Percentiles rank a stretch among this genome's conserved stretches.
phyloP scores from a whole-genome alignment of 768 basidiomycete species.

The Collybia nuda region DNA sequence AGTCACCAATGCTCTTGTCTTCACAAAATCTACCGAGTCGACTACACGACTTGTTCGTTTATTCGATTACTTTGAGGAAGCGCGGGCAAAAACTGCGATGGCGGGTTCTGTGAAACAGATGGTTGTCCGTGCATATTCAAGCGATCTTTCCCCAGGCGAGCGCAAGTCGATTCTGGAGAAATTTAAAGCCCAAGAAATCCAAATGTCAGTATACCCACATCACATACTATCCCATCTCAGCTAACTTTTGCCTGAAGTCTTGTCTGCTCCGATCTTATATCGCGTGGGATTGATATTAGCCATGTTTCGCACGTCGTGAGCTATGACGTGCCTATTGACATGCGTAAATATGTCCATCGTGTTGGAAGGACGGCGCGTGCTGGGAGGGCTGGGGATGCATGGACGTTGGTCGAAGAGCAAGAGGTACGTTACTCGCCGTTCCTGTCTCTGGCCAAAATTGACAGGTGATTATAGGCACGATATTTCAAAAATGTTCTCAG shows the following conservation, averaged over 20 bases:
- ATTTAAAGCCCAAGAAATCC: slow-evolving; percentile 79
- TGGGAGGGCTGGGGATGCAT: slow-evolving; percentile 84
- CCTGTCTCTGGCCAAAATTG: not conserved
- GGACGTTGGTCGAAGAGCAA: slow-evolving; percentile 95
- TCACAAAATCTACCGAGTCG: slow-evolving; percentile 97
- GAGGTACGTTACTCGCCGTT: slow-evolving; percentile 47
- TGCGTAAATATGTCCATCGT: slow-evolving; percentile 97
- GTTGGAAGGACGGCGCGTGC: slow-evolving; percentile 96
- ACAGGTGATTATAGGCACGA: slow-evolving; percentile 54
- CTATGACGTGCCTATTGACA: slow-evolving; percentile 96
- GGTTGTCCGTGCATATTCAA: slow-evolving; percentile 77
- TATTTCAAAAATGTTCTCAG: slow-evolving; percentile 86
- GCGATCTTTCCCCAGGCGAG: slow-evolving; percentile 74
- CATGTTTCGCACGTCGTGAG: slow-evolving; percentile 92
- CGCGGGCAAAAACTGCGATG: slow-evolving; percentile 20
- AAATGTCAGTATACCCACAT: slow-evolving; percentile 58
- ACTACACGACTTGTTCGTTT: slow-evolving; percentile 79
- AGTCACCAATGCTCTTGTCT: slow-evolving; percentile 78
- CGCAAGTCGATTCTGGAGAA: slow-evolving; percentile 75
- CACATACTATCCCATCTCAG: slow-evolving; percentile 3
- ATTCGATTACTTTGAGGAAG: slow-evolving; percentile 77
- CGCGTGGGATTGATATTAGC: slow-evolving; percentile 93
- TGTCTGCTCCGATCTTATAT: slow-evolving; percentile 95
- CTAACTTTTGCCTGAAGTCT: slow-evolving; percentile 48
- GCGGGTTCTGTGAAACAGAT: slow-evolving; percentile 24